Base-by-base conservation (phyloP, 176 grass and related monocot species). In the Eragrostis curvula region DNA sequence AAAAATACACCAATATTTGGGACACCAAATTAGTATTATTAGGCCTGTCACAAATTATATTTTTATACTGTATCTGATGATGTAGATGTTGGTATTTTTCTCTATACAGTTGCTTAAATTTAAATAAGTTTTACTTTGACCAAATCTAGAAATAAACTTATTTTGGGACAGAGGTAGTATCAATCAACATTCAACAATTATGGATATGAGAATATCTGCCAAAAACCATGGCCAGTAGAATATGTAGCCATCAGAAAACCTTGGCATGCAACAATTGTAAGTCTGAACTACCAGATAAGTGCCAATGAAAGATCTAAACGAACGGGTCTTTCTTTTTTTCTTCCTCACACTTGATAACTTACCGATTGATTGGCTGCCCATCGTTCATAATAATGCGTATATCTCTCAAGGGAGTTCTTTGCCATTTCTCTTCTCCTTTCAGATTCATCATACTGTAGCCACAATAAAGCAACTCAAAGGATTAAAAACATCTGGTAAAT, bases 391-490 rank as follows among this genome's bases (percentile, higher is more conserved):
- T 99, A 99, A 85, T 99, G 97, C 66, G 97, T 99, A 59, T 99
- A 99, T 85, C 93, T 99, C 85, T 99, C 97, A 65, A 96, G 97
- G 12, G 97, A 99, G 74, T 99, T 96, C 83, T 99, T 99, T 36
- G 97, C 97, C 97, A 99, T 99, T 88, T 99, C 97, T 89, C 97
- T 92, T 88, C 97, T 94, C 87, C 93, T 93, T 87, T 99, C 97
- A 90, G 93, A 96, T 90, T 99, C 97, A 79, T 99, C 97, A 53
- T 99, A 96, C 97, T 99, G 83, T 81, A 83, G 83, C 24, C 53
- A 90, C 62, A 72, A 57, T 61, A 39, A 79, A 91, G 23, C 8
- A 60, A 71, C 6, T 48, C 51, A 84, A 77, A 52, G 48, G 14
- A 57, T 60, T 21, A 87, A 36, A 70, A 70, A 55, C 66, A 70